Base-by-base conservation (phyloP, 2,329 filamentous ascomycete species). In the Boeremia lycopersici region DNA sequence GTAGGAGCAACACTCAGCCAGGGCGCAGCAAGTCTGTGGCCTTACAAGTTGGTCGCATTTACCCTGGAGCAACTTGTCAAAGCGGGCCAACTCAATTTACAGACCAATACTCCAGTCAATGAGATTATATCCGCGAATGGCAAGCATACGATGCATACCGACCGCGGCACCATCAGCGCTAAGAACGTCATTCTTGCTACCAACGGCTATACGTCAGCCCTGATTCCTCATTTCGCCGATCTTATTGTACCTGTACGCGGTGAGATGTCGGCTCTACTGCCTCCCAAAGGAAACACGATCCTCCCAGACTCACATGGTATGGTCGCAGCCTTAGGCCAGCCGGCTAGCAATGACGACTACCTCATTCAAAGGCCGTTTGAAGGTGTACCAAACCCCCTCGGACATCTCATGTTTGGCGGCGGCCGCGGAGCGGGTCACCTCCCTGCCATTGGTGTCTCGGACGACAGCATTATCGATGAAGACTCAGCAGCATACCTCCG, bases 41-140 rank as follows among this genome's bases (percentile, higher is more conserved):
- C 91, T 0, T 96, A 96, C 74, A 96, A 95, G 75, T 83, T 96
- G 15, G 86, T 96, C 2, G 79, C 86, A 1, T 88, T 86, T 74
- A 80, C 93, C 0, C 76, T 96, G 0, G 85, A 90, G 68, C 73
- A 78, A 8, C 80, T 90, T 0, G 65, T 83, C 7, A 74, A 78
- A 15, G 71, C 73, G 1, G 74, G 70, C 2, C 71, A 68, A 9
- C 86, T 92, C 67, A 92, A 92, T 65, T 78, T 93, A 25, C 89
- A 93, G 74, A 92, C 89, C 6, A 85, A 82, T 53, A 93, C 89
- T 13, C 84, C 89, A 0, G 89, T 86, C 1, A 68, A 69, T 4
- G 58, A 71, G 15, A 71, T 73, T n/a, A 64, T 60, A 2, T 71
- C 64, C 25, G 52, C 60, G 31, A 49, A 62, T 15, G 49, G 56